These are phyloP conservation scores for Anisodus tanguticus DNA, from an alignment of 257 asterid genomes.

Conservation along the genomic window DNA sequence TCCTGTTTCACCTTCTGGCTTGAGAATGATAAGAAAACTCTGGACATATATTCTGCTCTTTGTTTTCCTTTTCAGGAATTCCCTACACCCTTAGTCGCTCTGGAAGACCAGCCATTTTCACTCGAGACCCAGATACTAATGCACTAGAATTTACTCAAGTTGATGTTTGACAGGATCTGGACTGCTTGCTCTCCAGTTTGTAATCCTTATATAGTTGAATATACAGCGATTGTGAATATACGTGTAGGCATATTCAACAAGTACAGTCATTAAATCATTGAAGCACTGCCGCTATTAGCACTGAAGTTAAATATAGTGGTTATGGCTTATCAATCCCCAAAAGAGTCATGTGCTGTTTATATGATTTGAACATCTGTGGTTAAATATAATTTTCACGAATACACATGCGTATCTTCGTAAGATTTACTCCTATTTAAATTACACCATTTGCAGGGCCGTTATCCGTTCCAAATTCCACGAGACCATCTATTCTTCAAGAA, in stretches of 20 bases:
- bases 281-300: not conserved
- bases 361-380: slow-evolving; percentile 8
- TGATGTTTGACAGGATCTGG: slow-evolving; percentile 20
- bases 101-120: slow-evolving; percentile 90
- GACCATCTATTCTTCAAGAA: not conserved
- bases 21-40: not conserved
- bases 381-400: not conserved
- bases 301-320: not conserved
- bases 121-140: slow-evolving; percentile 91
- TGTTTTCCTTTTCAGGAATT: slow-evolving; percentile 56
- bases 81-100: slow-evolving; percentile 86
- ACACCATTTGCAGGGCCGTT: not conserved
- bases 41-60: not conserved
- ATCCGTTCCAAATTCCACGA: not conserved
- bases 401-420: too few relatives aligned
- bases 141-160: slow-evolving; percentile 95
- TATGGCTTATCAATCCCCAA: not conserved
- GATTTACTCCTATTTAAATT: too few relatives aligned
- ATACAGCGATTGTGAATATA: not conserved
- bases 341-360: not conserved
- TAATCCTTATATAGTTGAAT: not conserved
- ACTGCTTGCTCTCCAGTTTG: slow-evolving; percentile 14
- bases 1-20: not conserved
- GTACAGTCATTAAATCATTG: not conserved
- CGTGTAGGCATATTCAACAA: not conserved